Base-by-base conservation (phyloP, 768 basidiomycete species). In the Mycena olivaceomarginata region DNA sequence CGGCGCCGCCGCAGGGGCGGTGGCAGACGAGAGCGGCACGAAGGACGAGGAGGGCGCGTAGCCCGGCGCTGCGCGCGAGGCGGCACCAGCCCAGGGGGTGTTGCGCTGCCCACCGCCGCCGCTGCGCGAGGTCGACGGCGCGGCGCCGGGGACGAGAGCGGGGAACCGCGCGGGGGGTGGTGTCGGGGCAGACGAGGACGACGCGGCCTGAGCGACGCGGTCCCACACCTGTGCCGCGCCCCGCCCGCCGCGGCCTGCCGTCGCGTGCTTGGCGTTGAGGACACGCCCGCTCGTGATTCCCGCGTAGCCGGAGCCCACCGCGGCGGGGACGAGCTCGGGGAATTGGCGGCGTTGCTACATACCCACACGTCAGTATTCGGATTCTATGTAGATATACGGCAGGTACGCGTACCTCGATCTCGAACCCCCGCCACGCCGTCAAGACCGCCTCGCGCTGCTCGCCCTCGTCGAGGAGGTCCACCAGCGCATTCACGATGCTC, bases 181-280 rank as follows among this genome's bases (percentile, higher is more conserved):
- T 79, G 74, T 31, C 78, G 72, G 45, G 81, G 80, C 1, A 87
- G 84, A 22, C 85, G 31, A 84, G n/a, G 83, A 18, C 87, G 85
- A 31, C 87, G 97, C 97, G 0, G 96, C 97, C 76, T 91, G 92
- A 8, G 96, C 97, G 37, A 98, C 97, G 18, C 97, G 93, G 78
- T 97, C 96, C 93, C 92, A 96, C 0, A 98, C 90, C 76, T 94
- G 91, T 67, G 94, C 41, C 6, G 39, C 92, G 3, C 92, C 88
- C 75, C 89, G 87, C 13, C 91, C 89, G 2, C 92, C 90, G 11
- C 92, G 89, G 0, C 91, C 86, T 1, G 91, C 88, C 0, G 95
- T 95, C 1, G 92, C 91, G 74, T 96, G 91, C 83, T 97, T 97
- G 46, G 94, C 95, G 80, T 95, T 96, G 72, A 98, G 88, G 45